These are phyloP conservation scores for Diutina ranongensis DNA, from an alignment of 1,139 yeast species.

Conservation along the genomic window DNA sequence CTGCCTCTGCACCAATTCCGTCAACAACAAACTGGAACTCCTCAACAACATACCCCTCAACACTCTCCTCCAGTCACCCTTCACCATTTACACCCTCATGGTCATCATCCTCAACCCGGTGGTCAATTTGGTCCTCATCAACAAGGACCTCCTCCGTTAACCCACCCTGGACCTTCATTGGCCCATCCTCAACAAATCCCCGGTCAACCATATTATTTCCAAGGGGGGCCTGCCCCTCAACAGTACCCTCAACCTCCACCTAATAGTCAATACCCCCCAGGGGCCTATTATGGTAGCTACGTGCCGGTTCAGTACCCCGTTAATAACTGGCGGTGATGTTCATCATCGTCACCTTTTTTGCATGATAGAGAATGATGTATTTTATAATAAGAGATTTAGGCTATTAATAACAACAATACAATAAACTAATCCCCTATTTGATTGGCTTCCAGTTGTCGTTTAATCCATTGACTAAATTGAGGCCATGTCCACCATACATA, in stretches of 20 bases:
- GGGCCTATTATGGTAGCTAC: constrained; percentile 2
- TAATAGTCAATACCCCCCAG: constrained; percentile 3
- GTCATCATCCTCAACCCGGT: constrained; percentile 6
- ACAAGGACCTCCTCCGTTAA: constrained; percentile 3
- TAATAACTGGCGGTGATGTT: constrained; percentile 3
- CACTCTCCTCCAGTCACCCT: constrained; percentile 6
- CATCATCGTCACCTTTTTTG: not conserved
- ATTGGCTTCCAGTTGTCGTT: not conserved
- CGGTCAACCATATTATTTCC: constrained; percentile 2
- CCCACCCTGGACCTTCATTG: not conserved
- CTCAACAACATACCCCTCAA: constrained; percentile 7
- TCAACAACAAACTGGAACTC: constrained; percentile 7
- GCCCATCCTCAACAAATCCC: not conserved
- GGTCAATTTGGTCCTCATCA: constrained; percentile 6
- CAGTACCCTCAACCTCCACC: constrained; percentile 5
- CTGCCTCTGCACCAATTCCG: constrained; percentile 8
- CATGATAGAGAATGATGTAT: not conserved
- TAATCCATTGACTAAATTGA: not conserved
- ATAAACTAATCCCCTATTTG: too few species aligned
- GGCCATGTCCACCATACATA: constrained; percentile 1
- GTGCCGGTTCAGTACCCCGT: constrained; percentile 5
- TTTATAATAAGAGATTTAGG: not conserved
- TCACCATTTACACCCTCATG: constrained; percentile 10
- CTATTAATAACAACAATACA: too few species aligned
- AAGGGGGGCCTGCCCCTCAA: constrained; percentile 1